Evolutionary conservation across 176 grass and related monocot genomes (phyloP).

Genomic region (Paspalum notatum): DNA sequence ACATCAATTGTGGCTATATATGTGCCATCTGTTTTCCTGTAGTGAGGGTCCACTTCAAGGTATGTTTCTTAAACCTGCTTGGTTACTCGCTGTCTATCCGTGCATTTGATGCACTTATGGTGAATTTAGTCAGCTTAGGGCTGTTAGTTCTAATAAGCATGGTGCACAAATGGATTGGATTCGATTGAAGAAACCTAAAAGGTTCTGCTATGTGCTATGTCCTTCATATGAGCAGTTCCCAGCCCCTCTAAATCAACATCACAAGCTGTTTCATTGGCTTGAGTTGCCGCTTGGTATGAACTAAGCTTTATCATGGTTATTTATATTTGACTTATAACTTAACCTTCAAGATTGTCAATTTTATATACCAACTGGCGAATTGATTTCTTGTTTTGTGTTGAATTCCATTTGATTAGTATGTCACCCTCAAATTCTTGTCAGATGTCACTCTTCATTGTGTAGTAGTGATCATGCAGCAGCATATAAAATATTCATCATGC

Average conservation of each 20-base stretch:
- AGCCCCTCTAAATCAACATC: too few species aligned
- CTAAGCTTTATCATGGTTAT: slow-evolving; percentile 2
- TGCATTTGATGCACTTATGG: too few species aligned
- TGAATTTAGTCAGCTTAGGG: too few species aligned
- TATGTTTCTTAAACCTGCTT: slow-evolving; percentile 24
- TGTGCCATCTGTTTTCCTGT: too few species aligned
- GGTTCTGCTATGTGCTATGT: too few species aligned
- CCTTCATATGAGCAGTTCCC: too few species aligned
- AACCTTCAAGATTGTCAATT: background rate
- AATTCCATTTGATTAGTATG: slow-evolving; percentile 2
- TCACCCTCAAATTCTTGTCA: background rate
- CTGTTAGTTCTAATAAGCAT: too few species aligned
- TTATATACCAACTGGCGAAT: background rate
- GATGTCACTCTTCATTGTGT: background rate
- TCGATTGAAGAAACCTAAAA: too few species aligned
- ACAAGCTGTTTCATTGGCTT: slow-evolving; percentile 91
- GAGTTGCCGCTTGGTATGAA: slow-evolving; percentile 86
- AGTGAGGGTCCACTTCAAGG: slow-evolving; percentile 91
- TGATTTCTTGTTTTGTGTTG: slow-evolving; percentile 25
- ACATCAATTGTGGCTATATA: too few species aligned
- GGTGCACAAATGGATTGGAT: too few species aligned
- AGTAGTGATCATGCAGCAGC: slow-evolving; percentile 6
- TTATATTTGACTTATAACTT: slow-evolving; percentile 13
- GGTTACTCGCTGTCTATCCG: too few species aligned
- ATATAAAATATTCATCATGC: slow-evolving; percentile 8